Evolutionary conservation across 352 stramenopile genomes (phyloP).

Genomic region (Pythium coloratum): DNA sequence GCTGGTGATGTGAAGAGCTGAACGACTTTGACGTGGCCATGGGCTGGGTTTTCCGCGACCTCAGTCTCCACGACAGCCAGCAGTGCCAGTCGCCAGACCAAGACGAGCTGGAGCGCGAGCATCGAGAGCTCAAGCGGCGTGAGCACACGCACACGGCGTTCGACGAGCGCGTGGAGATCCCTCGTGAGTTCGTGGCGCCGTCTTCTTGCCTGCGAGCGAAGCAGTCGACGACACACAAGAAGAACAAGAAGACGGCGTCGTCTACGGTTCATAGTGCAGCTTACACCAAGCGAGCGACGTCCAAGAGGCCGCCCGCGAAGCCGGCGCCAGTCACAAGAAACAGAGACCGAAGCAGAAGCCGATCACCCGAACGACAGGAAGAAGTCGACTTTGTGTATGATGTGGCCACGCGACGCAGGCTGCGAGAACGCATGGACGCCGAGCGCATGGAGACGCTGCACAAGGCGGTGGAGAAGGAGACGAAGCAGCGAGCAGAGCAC

Average conservation of each 20-base stretch:
- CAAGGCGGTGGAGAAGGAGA: conserved; percentile 37
- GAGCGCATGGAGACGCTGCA: conserved; percentile 40
- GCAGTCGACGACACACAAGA: conserved; percentile 11
- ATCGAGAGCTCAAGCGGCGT: conserved; percentile 13
- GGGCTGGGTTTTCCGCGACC: conserved; percentile 57
- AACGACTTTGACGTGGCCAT: conserved; percentile 56
- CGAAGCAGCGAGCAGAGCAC: conserved; percentile 37
- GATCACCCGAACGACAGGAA: conserved; percentile 11
- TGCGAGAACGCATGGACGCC: conserved; percentile 60
- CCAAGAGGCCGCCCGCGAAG: conserved; percentile 1
- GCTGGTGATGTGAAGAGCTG: conserved; percentile 36
- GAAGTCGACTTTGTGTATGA: conserved; percentile 78
- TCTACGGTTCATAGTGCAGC: conserved; percentile 17
- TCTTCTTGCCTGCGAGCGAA: neutral
- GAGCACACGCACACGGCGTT: conserved; percentile 42
- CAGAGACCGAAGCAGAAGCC: conserved; percentile 1
- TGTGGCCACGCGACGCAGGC: conserved; percentile 42
- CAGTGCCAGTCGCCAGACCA: conserved; percentile 11
- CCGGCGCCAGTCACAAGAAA: neutral
- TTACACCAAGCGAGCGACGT: conserved; percentile 37
- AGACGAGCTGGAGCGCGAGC: conserved; percentile 17
- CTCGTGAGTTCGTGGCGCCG: conserved; percentile 47
- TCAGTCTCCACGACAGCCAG: conserved; percentile 15
- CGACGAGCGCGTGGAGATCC: conserved; percentile 34
- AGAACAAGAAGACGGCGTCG: conserved; percentile 17